Evolutionary conservation across 768 basidiomycete genomes (phyloP).

Genomic region (Rhizopogon vinicolor): DNA sequence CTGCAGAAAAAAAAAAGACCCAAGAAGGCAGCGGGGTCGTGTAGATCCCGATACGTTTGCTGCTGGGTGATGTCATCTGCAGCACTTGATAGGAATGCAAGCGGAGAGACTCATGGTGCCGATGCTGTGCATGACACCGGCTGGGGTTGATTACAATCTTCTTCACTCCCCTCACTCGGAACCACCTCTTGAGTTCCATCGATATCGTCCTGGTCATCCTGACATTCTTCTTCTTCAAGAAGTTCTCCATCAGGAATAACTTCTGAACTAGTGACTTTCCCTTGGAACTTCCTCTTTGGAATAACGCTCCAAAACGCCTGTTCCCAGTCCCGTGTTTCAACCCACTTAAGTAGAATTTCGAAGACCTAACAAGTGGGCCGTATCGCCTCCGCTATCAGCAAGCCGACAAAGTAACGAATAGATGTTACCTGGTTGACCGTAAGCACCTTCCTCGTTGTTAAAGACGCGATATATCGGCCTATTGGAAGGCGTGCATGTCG

Average conservation of each 20-base stretch:
- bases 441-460: slow-evolving; percentile 90
- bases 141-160: slow-evolving; percentile 6
- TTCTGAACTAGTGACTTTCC: slow-evolving; percentile 19
- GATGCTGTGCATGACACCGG: background rate
- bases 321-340: slow-evolving; percentile 84
- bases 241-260: slow-evolving; percentile 8
- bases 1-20: too few species aligned
- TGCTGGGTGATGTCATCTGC: background rate
- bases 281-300: slow-evolving; percentile 84
- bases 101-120: background rate
- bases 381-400: background rate
- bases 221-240: slow-evolving; percentile 8
- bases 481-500: slow-evolving; percentile 91
- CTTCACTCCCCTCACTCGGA: slow-evolving; percentile 6
- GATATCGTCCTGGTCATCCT: slow-evolving; percentile 14
- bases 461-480: slow-evolving; percentile 78
- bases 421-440: slow-evolving; percentile 84
- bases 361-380: slow-evolving; percentile 45
- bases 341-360: slow-evolving; percentile 88
- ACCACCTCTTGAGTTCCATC: slow-evolving; percentile 12
- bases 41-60: background rate
- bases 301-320: slow-evolving; percentile 84
- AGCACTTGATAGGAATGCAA: background rate
- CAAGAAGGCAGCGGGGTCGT: background rate
- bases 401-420: background rate